phyloP scores from a whole-genome alignment of 2,329 filamentous ascomycete species.

The Cladosporium sp. region DNA sequence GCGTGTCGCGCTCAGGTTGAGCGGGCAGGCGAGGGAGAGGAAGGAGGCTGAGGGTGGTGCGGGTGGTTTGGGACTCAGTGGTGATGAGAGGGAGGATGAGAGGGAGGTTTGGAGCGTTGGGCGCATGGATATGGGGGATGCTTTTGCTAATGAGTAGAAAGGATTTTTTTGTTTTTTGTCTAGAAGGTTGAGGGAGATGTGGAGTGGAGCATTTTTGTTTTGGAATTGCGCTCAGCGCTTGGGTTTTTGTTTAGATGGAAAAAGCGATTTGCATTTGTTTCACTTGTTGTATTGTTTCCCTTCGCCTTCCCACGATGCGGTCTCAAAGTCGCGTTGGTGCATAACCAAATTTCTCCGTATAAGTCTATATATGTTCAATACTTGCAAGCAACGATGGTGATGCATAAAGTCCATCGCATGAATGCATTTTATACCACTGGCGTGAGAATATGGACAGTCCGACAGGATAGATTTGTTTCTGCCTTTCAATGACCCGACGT shows the following conservation, averaged over 20 bases:
- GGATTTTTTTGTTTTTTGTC: too few relatives aligned
- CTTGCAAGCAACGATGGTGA: too few relatives aligned
- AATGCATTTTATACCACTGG: too few relatives aligned
- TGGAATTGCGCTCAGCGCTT: not conserved
- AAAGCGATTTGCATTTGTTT: not conserved
- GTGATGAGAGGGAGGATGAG: slow-evolving; percentile 92
- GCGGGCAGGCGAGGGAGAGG: slow-evolving; percentile 81
- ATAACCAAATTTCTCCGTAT: too few relatives aligned
- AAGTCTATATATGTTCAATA: too few relatives aligned
- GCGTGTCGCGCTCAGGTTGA: slow-evolving; percentile 78
- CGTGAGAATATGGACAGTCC: too few relatives aligned
- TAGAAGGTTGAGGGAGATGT: not conserved
- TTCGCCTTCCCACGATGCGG: too few relatives aligned
- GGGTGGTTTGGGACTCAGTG: slow-evolving; percentile 78
- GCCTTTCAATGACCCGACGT: too few relatives aligned
- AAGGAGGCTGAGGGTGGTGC: slow-evolving; percentile 87
- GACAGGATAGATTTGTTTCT: too few relatives aligned
- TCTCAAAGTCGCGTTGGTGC: too few relatives aligned
- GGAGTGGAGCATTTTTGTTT: not conserved
- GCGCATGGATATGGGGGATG: slow-evolving; percentile 74
- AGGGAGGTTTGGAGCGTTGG: slow-evolving; percentile 95
- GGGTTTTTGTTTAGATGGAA: not conserved
- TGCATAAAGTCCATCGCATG: too few relatives aligned
- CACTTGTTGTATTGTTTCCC: not conserved
- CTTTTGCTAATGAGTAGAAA: slow-evolving; percentile 15